Evolutionary conservation across 108 stramenopile genomes (phyloP), one percentile per base, ranked within the genome.

Genomic region (Nitzschia sp.): DNA sequence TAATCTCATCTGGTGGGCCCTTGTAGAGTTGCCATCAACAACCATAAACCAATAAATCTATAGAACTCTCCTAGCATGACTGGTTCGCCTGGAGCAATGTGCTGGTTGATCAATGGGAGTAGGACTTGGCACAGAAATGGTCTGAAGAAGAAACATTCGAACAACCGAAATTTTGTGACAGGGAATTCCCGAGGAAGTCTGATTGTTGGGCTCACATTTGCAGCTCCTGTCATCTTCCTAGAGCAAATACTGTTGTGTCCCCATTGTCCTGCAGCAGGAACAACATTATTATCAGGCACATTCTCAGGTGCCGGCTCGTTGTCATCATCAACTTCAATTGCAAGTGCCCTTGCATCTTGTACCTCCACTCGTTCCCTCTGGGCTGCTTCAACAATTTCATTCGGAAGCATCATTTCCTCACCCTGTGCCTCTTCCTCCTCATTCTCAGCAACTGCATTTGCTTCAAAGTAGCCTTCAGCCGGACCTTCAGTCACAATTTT

Each of bases 301-400:
- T 70, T 70, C 26, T 70, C 69, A 28, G 69, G 69, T 21, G 38
- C 59, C 9, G 69, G 69, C 34, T 38, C 59, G 45, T 70, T 70
- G 45, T 70, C 69, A 60, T 70, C 69, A 46, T 70, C 69, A n/a
- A n/a, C n/a, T n/a, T n/a, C n/a, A n/a, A n/a, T 55, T 46, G 45
- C 15, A 46, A 11, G 45, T 11, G 17, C 59, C 17, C 24, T 17
- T n/a, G 18, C 13, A n/a, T 32, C 31, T 1, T 33, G 31, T 23
- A 8, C 0, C 24, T 32, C 0, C 29, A 17, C 18, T 15, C 17
- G 31, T 8, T 28, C 59, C 13, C 29, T 33, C 9, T 54, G 9
- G 54, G 13, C 9, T 21, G n/a, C 9, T 19, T 21, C n/a, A 19
- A 21, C 54, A 54, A 21, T 21, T 54, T 21, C 54, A 9, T 54